Evolutionary conservation across 2,329 filamentous ascomycete genomes (phyloP).

Genomic region (Pseudocercospora crystallina): DNA sequence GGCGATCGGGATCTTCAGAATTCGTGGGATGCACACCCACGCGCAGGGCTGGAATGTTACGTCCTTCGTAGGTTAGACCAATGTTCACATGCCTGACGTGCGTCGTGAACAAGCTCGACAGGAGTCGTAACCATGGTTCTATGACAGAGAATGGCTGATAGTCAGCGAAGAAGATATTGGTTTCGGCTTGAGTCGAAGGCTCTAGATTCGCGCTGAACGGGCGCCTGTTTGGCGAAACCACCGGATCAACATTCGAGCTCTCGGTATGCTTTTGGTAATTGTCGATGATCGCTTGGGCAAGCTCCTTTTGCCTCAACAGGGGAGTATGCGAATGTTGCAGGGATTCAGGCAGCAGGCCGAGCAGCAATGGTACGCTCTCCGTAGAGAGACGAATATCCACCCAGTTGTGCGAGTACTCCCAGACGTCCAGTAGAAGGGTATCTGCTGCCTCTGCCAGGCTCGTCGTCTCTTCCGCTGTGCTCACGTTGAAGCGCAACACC

Average conservation of each 20-base stretch:
- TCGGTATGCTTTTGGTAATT: constrained; percentile 55
- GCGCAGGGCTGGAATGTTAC: constrained; percentile 78
- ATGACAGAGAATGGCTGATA: constrained; percentile 88
- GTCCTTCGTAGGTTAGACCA: constrained; percentile 83
- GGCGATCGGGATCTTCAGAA: constrained; percentile 44
- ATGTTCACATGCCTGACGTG: constrained; percentile 73
- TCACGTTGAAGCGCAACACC: constrained; percentile 85
- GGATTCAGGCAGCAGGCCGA: constrained; percentile 73
- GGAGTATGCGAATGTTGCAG: constrained; percentile 70
- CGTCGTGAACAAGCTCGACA: constrained; percentile 85
- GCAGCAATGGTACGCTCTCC: constrained; percentile 73
- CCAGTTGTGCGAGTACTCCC: constrained; percentile 78
- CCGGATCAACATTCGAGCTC: constrained; percentile 9
- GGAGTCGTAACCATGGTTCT: constrained; percentile 84
- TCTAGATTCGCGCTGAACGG: constrained; percentile 30
- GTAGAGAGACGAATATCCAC: constrained; percentile 80
- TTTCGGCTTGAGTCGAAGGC: constrained; percentile 22
- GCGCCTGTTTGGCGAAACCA: constrained; percentile 8
- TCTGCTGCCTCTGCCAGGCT: constrained; percentile 72
- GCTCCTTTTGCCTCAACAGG: constrained; percentile 68
- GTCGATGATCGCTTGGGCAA: constrained; percentile 73
- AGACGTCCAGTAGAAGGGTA: constrained; percentile 81
- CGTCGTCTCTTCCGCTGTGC: constrained; percentile 64
- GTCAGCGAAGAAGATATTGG: constrained; percentile 82
- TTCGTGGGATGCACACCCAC: constrained; percentile 64